Percentiles rank a stretch among this genome's conserved stretches.
Evolutionary conservation across 768 basidiomycete genomes (phyloP).

Genomic region (Russula sp.): DNA sequence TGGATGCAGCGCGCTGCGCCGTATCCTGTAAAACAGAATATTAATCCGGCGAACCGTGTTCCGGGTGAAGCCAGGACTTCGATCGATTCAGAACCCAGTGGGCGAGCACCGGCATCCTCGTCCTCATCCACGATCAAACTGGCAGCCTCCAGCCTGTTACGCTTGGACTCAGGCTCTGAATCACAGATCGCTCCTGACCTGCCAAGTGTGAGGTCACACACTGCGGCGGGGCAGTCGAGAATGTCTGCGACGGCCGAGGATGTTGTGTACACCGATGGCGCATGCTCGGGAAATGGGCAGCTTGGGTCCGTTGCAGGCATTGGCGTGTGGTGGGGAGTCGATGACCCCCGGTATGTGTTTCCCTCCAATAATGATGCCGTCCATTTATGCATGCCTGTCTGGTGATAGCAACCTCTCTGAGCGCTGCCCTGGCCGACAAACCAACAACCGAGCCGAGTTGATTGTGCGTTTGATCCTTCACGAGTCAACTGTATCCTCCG

Average conservation of each 20-base stretch:
- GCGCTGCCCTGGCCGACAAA: slow-evolving; percentile 77
- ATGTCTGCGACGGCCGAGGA: slow-evolving; percentile 35
- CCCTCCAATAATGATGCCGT: slow-evolving; percentile 5
- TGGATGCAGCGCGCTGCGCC: slow-evolving; percentile 42
- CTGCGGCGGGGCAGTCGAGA: neutral
- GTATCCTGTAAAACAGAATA: neutral
- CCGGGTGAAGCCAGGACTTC: neutral
- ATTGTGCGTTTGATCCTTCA: slow-evolving; percentile 48
- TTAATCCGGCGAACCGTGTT: neutral
- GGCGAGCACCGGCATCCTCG: neutral
- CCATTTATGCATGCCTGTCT: neutral
- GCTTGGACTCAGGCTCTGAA: neutral
- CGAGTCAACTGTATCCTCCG: neutral
- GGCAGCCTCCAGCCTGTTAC: neutral
- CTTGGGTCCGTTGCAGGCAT: slow-evolving; percentile 66
- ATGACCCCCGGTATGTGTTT: slow-evolving; percentile 55
- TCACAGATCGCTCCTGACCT: neutral
- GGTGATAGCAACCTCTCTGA: slow-evolving; percentile 70
- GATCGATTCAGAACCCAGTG: neutral
- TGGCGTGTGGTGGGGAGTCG: slow-evolving; percentile 84
- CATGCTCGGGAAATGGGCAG: slow-evolving; percentile 81
- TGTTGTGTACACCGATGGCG: slow-evolving; percentile 84
- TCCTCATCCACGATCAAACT: neutral
- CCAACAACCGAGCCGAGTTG: slow-evolving; percentile 87
- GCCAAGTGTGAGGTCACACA: neutral